Percentiles rank a stretch among this genome's conserved stretches.
phyloP scores from a whole-genome alignment of 495 filamentous ascomycete species.

The Penicillium alfredii region DNA sequence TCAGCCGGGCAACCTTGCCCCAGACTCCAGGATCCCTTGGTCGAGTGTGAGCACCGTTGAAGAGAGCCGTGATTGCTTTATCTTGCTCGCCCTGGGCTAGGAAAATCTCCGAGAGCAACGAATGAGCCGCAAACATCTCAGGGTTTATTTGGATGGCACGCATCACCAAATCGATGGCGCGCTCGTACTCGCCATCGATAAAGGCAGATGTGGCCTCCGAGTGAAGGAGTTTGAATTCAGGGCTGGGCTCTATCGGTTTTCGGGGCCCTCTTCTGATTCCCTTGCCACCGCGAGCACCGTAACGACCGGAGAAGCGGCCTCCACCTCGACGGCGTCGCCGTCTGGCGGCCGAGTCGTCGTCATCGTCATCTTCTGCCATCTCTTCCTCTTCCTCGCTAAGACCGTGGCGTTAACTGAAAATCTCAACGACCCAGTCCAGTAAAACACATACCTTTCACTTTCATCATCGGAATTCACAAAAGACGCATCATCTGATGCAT shows the following conservation, averaged over 20 bases:
- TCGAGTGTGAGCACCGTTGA: constrained; percentile 65
- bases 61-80: constrained; percentile 60
- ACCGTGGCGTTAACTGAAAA: no score
- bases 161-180: constrained; percentile 54
- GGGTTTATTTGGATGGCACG: constrained; percentile 76
- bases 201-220: constrained; percentile 66
- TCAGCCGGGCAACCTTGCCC: constrained; percentile 61
- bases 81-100: constrained; percentile 60
- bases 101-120: constrained; percentile 66
- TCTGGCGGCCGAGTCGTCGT: constrained; percentile 21
- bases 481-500: constrained; percentile 19
- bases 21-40: constrained; percentile 63
- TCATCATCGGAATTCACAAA: constrained; percentile 22
- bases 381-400: constrained; percentile 10
- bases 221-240: constrained; percentile 67
- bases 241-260: constrained; percentile 64
- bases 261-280: constrained; percentile 58
- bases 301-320: constrained; percentile 39
- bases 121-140: constrained; percentile 76
- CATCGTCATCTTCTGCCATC: constrained; percentile 28
- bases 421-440: no score
- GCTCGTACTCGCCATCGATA: constrained; percentile 57
- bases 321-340: constrained; percentile 31
- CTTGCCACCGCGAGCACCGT: constrained; percentile 42
- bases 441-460: constrained; percentile 36